These are phyloP conservation scores for Suillus sp. DNA, from an alignment of 768 basidiomycete genomes.

Conservation along the genomic window DNA sequence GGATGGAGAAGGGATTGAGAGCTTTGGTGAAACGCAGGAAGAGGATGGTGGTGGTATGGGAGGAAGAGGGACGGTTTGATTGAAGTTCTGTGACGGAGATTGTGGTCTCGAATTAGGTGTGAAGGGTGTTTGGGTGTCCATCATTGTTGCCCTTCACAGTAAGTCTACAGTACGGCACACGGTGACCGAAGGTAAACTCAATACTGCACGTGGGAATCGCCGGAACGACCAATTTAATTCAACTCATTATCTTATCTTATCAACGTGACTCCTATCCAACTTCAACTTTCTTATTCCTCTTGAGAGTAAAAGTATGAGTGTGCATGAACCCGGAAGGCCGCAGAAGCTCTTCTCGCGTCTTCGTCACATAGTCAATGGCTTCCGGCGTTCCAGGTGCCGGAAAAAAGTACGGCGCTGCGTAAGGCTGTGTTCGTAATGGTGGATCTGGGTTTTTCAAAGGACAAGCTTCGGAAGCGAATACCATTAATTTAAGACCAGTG, in stretches of 20 bases:
- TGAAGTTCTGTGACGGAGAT: constrained; percentile 17
- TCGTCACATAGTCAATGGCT: constrained; percentile 35
- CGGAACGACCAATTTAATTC: background rate
- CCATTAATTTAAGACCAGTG: background rate
- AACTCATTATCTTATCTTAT: constrained; percentile 10
- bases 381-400: constrained; percentile 46
- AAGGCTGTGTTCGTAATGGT: constrained; percentile 54
- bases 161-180: constrained; percentile 17
- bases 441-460: constrained; percentile 7
- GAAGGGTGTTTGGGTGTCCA: constrained; percentile 20
- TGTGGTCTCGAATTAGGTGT: constrained; percentile 17
- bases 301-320: background rate
- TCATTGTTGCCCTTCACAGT: constrained; percentile 17
- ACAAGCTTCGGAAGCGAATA: background rate
- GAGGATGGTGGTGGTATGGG: constrained; percentile 12
- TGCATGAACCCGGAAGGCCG: constrained; percentile 1
- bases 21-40: constrained; percentile 5
- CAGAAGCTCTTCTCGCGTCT: constrained; percentile 24
- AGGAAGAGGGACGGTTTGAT: constrained; percentile 8
- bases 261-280: background rate
- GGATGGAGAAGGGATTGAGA: constrained; percentile 7
- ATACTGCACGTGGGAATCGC: constrained; percentile 13
- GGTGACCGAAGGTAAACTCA: constrained; percentile 13
- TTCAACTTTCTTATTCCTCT: constrained; percentile 1
- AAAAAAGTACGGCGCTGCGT: constrained; percentile 65